Percentiles rank a stretch among this genome's conserved stretches.
phyloP scores from a whole-genome alignment of 2,329 filamentous ascomycete species.

The Cladophialophora yegresii region DNA sequence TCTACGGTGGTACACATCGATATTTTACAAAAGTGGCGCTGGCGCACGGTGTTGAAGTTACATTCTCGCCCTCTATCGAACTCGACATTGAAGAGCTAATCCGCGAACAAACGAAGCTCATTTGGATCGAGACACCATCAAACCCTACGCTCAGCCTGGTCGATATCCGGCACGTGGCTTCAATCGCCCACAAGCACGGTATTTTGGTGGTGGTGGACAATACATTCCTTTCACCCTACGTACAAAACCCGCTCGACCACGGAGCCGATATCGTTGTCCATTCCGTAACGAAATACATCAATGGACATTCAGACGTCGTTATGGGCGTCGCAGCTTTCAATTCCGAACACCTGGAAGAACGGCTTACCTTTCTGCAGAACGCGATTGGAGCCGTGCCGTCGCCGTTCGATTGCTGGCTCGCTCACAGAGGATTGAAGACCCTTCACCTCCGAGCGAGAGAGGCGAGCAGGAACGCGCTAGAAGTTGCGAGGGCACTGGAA shows the following conservation, averaged over 20 bases:
- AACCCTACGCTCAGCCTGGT: conserved; percentile 93
- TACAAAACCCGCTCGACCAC: conserved; percentile 93
- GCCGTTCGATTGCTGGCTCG: conserved; percentile 96
- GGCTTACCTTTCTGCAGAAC: conserved; percentile 90
- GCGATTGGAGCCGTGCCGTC: conserved; percentile 94
- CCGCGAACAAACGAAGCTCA: conserved; percentile 78
- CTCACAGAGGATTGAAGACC: conserved; percentile 94
- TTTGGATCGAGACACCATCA: conserved; percentile 96
- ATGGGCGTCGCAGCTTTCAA: conserved; percentile 98
- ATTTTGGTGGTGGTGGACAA: conserved; percentile 98
- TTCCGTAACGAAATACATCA: conserved; percentile 98
- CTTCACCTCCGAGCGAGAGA: conserved; percentile 88
- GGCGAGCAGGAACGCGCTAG: conserved; percentile 76
- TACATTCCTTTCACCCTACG: conserved; percentile 93
- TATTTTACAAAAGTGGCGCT: conserved; percentile 98
- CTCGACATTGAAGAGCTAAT: conserved; percentile 83
- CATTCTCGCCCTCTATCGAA: conserved; percentile 91
- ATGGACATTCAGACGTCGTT: conserved; percentile 92
- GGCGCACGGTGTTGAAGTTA: conserved; percentile 90
- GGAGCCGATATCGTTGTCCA: conserved; percentile 97
- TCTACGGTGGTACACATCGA: conserved; percentile 95
- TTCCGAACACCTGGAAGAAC: conserved; percentile 72
- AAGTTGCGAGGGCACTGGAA: conserved; percentile 75
- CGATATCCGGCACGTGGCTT: conserved; percentile 83
- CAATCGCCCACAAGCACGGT: conserved; percentile 79